Base-by-base conservation (phyloP, 1,139 yeast species). In the Nakaseomyces nivariensis region DNA sequence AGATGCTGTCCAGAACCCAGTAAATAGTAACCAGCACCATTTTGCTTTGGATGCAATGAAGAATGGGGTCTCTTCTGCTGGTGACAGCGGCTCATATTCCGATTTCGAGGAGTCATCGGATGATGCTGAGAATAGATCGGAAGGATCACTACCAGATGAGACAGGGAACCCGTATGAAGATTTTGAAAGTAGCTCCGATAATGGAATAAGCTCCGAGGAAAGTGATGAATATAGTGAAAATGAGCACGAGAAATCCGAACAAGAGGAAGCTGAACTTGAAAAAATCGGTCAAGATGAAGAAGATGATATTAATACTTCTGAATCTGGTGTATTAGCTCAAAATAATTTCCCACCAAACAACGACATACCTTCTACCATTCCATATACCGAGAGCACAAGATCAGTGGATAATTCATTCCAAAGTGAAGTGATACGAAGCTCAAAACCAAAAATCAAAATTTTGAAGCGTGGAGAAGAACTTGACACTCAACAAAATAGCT, bases 331-430 rank as follows among this genome's bases (percentile, higher is more conserved):
- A 9, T 43, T 52, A 4, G 47, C 47, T 46, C 52, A 45, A 37
- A 49, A 49, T 36, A 36, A 42, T 13, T 54, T 58, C 37, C 26
- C 57, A 61, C 47, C 13, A 27, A 58, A 57, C 43, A 67, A 68
- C 54, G 72, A 67, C 47, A 62, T 67, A 45, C 73, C 68, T 17
- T 63, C 70, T 52, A 72, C 68, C 46, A 72, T 71, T 45, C 73
- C 69, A 46, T 33, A 24, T 13, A 47, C 45, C 22, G 54, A 49
- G 22, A 52, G 52, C 38, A 43, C 48, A 11, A 44, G 46, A 26
- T 50, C 54, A 5, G 29, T 48, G 6, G 50, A 50, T 11, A 50
- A 49, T 13, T 37, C 50, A 6, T 42, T 22, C 7, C 24, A 22
- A 4, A 41, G 11, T 27, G 48, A 17, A 26, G 47, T 24, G 7